Base-by-base conservation (phyloP, 2,329 filamentous ascomycete genomes). In the Pseudopyricularia cyperi region DNA sequence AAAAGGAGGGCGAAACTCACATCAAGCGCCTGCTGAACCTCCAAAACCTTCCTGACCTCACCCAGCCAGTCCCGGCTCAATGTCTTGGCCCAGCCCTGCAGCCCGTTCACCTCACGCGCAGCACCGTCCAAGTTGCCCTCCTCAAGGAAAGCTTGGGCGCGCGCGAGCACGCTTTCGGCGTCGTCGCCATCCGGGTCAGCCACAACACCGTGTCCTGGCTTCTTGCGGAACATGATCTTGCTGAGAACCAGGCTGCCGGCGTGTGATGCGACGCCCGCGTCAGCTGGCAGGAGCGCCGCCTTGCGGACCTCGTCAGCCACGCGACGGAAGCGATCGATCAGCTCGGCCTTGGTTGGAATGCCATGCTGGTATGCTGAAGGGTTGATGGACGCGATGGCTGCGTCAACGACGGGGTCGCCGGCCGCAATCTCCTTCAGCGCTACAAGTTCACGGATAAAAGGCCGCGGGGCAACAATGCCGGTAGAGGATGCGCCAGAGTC, bases 141-240 rank as follows among this genome's bases (percentile, higher is more conserved):
- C 71, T 98, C 90, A 19, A 98, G 77, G 59, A 89, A 78, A 7
- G 83, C 89, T 70, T 98, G 90, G 1, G 93, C 91, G 56, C 93
- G 79, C 3, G 87, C 87, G 47, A 98, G 77, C 54, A 97, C 84
- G 62, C 89, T 94, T 75, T 98, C 93, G 22, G 97, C 91, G 63
- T 97, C 91, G 59, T 88, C 78, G 19, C 91, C 89, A 24, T 82
- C 82, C 0, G 89, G 85, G 47, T 93, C 74, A 9, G 86, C 87
- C 19, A n/a, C 47, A 11, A 12, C 14, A 15, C 47, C 33, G 6
- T 44, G 39, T 12, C 22, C 24, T 8, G 47, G 47, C 62, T 86
- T 83, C 78, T 97, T 97, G 75, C 89, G 89, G 79, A 98, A 97
- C 72, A 97, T 82, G 51, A 97, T 77, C 71, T 95, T 94, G 74